phyloP scores from a whole-genome alignment of 2,329 filamentous ascomycete genomes.

The Endothia cerciana region DNA sequence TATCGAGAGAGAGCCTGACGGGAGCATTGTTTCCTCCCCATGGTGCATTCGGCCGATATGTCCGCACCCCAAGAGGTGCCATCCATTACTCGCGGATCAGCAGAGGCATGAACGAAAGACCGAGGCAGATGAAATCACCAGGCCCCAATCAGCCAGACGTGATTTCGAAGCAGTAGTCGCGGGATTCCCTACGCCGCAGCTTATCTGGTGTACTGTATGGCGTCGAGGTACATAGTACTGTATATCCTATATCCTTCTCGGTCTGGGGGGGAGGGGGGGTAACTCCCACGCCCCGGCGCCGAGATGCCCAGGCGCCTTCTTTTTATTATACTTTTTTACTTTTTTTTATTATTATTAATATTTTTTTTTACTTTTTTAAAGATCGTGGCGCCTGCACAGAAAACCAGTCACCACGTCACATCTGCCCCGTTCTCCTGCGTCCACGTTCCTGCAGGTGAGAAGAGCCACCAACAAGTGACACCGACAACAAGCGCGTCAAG shows the following conservation, averaged over 20 bases:
- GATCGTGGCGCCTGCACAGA: conserved; percentile 3
- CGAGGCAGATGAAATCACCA: neutral
- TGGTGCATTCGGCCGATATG: too few species aligned
- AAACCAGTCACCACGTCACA: conserved; percentile 10
- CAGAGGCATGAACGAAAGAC: neutral
- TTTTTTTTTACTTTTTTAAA: too few species aligned
- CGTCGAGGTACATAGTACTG: too few species aligned
- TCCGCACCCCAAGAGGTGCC: too few species aligned
- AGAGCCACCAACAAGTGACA: neutral
- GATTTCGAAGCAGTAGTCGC: conserved; percentile 3
- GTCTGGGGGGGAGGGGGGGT: conserved; percentile 1
- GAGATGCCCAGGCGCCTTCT: neutral
- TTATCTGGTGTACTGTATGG: too few species aligned
- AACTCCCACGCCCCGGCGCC: too few species aligned
- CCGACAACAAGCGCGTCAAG: too few species aligned
- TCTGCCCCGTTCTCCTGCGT: conserved; percentile 7
- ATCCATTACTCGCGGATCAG: neutral
- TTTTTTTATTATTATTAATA: too few species aligned
- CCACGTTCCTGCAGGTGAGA: neutral
- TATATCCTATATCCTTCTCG: neutral
- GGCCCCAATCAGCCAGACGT: neutral
- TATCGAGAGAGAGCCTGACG: too few species aligned
- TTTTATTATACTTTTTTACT: too few species aligned
- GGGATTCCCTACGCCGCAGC: neutral
- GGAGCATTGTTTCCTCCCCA: too few species aligned